Base-by-base conservation (phyloP, 352 stramenopile genomes). In the Vaucheria bursata region DNA sequence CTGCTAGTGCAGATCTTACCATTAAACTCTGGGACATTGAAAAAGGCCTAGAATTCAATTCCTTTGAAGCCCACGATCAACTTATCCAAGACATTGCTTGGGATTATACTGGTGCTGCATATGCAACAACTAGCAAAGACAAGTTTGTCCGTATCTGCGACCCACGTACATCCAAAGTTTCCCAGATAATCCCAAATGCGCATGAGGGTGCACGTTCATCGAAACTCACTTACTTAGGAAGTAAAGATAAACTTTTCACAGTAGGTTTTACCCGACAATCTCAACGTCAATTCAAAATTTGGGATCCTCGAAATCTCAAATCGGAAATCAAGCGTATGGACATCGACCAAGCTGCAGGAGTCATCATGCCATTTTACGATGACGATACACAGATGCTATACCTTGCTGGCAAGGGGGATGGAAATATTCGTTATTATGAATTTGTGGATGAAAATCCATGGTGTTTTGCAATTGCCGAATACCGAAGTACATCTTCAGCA, bases 301-400 rank as follows among this genome's bases (percentile, higher is more conserved):
- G 91, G 91, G 92, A 97, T 86, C 80, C 90, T 34, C 87, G 87
- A 25, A 92, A 94, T 72, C 74, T 92, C 37, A 92, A 64, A 91
- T 89, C 88, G 88, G 75, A 95, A 64, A 79, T 98, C 32, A 93
- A 94, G 82, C 93, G 91, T 77, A 91, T 98, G 75, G 91, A 97
- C 80, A 95, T 98, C 80, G 95, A 98, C 86, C 95, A 97, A 84
- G 94, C 95, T 25, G 93, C 95, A 0, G 97, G 96, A 80, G 96
- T 98, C 31, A 95, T 99, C 79, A 96, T 99, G 87, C 97, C 97
- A 29, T 97, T 99, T 86, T 99, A 95, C 87, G 97, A 99, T 85
- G 82, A 88, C 18, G 96, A 98, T 86, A 98, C 94, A 33, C 94
- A 93, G 79, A 89, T 99, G 36, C 86, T 99, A 40, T 99, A 98